phyloP scores from a whole-genome alignment of 108 stramenopile species.

The Nitzschia sp. region DNA sequence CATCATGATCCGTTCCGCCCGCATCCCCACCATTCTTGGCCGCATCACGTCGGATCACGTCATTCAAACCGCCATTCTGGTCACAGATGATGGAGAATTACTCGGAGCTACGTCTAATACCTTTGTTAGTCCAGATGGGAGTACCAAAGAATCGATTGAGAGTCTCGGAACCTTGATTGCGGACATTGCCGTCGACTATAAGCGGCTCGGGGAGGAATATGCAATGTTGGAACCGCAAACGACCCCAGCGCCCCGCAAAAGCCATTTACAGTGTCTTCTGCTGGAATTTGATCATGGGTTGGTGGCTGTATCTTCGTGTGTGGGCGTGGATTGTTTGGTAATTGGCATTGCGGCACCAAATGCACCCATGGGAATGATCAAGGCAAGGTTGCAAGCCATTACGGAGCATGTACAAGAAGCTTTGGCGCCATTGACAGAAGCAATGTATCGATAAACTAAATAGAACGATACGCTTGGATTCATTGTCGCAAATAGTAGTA shows the following conservation, averaged over 20 bases:
- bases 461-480: not conserved
- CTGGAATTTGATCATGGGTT: conserved; percentile 57
- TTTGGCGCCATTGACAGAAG: conserved; percentile 58
- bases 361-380: conserved; percentile 70
- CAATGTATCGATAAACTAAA: conserved; percentile 16
- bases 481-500: too few relatives aligned
- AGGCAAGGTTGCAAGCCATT: conserved; percentile 64
- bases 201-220: conserved; percentile 38
- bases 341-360: conserved; percentile 73
- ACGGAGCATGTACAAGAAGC: conserved; percentile 76
- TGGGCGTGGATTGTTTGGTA: conserved; percentile 64
- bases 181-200: conserved; percentile 60
- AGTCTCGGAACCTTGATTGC: conserved; percentile 71
- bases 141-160: conserved; percentile 44
- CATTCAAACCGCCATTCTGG: conserved; percentile 74
- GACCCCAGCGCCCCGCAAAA: conserved; percentile 18
- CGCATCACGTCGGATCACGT: conserved; percentile 67
- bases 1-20: conserved; percentile 78
- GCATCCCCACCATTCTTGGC: conserved; percentile 72
- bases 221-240: conserved; percentile 9
- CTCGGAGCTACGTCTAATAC: conserved; percentile 47
- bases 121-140: conserved; percentile 24
- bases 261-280: conserved; percentile 52
- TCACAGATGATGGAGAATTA: conserved; percentile 76
- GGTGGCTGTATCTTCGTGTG: conserved; percentile 68